Evolutionary conservation across 768 basidiomycete genomes (phyloP), one percentile per base, ranked within the genome.

Genomic region (Psilocybe cubensis): DNA sequence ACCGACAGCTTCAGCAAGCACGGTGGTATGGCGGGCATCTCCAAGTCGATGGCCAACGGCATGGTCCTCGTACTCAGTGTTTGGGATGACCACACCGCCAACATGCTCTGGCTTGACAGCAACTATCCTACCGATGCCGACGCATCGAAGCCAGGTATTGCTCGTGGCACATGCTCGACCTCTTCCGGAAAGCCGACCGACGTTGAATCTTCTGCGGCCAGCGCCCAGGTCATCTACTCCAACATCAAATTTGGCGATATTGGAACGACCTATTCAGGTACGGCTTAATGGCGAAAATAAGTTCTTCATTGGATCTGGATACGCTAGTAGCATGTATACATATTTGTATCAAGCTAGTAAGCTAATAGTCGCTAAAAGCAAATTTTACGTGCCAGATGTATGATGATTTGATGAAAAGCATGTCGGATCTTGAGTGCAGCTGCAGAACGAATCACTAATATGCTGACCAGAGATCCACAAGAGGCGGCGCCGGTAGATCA

Each of bases 51-150:
- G 60, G 63, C 59, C 38, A 64, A 67, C 43, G 81, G 81, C 28
- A 77, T 80, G 74, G 82, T 81, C 33, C 71, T 83, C 59, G 80
- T 79, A 49, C 68, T 84, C 64, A 73, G 70, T 45, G 56, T 84
- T 59, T 83, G 83, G 83, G 82, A 83, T 66, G 83, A 84, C 72
- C 75, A 84, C 64, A 72, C 71, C 28, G 82, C 70, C 56, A 72
- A 76, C 70, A 84, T 85, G 83, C 75, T 82, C 63, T 85, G 83
- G 77, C 80, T 84, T 68, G 82, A 84, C 74, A 70, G 71, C 64
- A 72, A 70, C 74, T 83, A 79, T 74, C 83, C 78, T 50, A 62
- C 63, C 31, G 63, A 61, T 52, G 59, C 57, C 17, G 67, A 65
- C 64, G 63, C 79, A 29, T 69, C 72, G 50, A 57, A 54, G 28